Evolutionary conservation across 768 basidiomycete genomes (phyloP).

Genomic region (Trichaptum fuscoviolaceum): DNA sequence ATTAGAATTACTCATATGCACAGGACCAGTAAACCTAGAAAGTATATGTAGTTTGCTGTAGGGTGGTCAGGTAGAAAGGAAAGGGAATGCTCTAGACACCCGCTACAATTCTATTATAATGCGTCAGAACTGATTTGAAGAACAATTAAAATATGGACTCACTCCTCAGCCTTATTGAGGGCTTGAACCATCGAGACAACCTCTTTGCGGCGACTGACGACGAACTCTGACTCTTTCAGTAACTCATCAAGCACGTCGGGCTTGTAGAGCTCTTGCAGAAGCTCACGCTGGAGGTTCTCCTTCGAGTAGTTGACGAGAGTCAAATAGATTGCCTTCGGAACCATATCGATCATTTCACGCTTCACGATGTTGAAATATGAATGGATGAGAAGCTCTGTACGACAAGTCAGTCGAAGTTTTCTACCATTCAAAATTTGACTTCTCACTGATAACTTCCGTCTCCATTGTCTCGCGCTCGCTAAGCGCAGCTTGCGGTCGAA

Average conservation of each 20-base stretch:
- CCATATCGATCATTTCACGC: slow-evolving; percentile 99
- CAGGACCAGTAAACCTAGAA: slow-evolving; percentile 1
- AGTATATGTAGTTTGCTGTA: background rate
- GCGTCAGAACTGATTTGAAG: slow-evolving; percentile 6
- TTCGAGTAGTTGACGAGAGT: slow-evolving; percentile 92
- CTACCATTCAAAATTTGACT: background rate
- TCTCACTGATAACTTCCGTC: slow-evolving; percentile 98
- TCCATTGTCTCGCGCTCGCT: slow-evolving; percentile 97
- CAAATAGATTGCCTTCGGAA: slow-evolving; percentile 90
- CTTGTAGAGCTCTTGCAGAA: slow-evolving; percentile 95
- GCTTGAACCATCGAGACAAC: slow-evolving; percentile 90
- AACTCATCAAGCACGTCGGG: slow-evolving; percentile 93
- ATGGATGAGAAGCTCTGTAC: slow-evolving; percentile 84
- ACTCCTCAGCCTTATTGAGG: slow-evolving; percentile 96
- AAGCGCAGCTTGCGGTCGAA: slow-evolving; percentile 85
- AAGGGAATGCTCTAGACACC: slow-evolving; percentile 36
- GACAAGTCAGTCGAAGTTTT: background rate
- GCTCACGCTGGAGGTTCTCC: slow-evolving; percentile 90
- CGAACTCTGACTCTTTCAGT: slow-evolving; percentile 89
- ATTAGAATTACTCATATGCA: slow-evolving; percentile 5
- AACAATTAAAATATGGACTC: slow-evolving; percentile 28
- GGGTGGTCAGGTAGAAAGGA: background rate
- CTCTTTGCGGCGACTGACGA: slow-evolving; percentile 89
- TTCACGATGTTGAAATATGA: slow-evolving; percentile 99
- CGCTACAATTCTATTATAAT: slow-evolving; percentile 49